Conservation (phyloP, 352 stramenopile species). For the Globisporangium perplexum region DNA sequence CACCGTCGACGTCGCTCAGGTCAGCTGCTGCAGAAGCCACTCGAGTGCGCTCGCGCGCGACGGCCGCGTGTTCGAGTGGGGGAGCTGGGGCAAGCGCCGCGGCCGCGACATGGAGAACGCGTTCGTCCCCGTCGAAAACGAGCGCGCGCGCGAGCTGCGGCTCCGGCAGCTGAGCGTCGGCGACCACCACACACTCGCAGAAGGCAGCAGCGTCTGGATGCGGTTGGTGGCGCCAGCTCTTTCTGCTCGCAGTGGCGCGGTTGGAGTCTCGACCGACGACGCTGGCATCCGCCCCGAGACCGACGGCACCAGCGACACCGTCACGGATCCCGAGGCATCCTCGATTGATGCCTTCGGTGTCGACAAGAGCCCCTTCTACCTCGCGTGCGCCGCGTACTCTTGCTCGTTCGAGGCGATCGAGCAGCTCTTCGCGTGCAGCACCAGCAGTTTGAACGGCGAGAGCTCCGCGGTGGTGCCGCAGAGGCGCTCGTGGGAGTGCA, state of each 20-base stretch:
- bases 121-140: slow-evolving; percentile 41
- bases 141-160: slow-evolving; percentile 18
- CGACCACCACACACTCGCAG: slow-evolving; percentile 13
- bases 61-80: slow-evolving; percentile 56
- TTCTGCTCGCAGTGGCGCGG: slow-evolving; percentile 5
- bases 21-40: slow-evolving; percentile 57
- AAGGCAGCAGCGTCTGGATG: slow-evolving; percentile 68
- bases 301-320: not conserved
- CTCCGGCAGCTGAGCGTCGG: slow-evolving; percentile 3
- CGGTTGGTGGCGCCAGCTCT: slow-evolving; percentile 14
- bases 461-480: no score
- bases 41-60: slow-evolving; percentile 37
- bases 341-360: slow-evolving; percentile 1
- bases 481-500: slow-evolving; percentile 19
- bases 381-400: slow-evolving; percentile 20
- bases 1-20: slow-evolving; percentile 29
- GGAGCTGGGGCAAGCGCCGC: slow-evolving; percentile 54
- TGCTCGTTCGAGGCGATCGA: slow-evolving; percentile 24
- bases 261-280: not conserved
- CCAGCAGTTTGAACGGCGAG: not conserved
- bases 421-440: slow-evolving; percentile 5
- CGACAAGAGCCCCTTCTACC: slow-evolving; percentile 13
- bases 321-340: not conserved
- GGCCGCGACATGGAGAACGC: slow-evolving; percentile 52
- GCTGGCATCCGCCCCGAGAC: slow-evolving; percentile 7